Evolutionary conservation across 345 rosid species (phyloP).

Genomic region (Laguncularia racemosa): DNA sequence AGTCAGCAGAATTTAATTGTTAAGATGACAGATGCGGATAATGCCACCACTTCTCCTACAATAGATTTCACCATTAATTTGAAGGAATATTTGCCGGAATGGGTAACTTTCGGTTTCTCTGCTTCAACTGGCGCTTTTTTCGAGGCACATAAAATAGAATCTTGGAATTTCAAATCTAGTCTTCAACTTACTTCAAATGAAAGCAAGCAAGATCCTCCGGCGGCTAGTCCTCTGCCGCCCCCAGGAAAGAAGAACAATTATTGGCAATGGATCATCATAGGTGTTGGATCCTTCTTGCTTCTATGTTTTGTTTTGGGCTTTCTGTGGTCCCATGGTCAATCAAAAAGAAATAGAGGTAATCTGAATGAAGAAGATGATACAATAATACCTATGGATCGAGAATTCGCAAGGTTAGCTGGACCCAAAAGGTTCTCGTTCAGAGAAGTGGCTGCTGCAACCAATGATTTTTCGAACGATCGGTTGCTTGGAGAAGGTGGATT

Average conservation of each 20-base stretch:
- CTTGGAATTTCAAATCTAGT: slow-evolving; percentile 5
- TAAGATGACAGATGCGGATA: not conserved
- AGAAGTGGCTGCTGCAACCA: slow-evolving; percentile 1
- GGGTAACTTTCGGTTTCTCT: slow-evolving; percentile 1
- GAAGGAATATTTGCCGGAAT: slow-evolving; percentile 1
- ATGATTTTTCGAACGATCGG: not conserved
- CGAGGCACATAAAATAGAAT: not conserved
- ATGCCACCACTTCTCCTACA: not conserved
- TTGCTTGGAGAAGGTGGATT: slow-evolving; percentile 4
- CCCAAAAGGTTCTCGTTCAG: not conserved
- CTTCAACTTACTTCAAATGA: not conserved
- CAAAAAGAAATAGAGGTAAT: not conserved
- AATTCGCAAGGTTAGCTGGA: slow-evolving; percentile 1
- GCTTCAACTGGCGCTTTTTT: not conserved
- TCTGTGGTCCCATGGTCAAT: not conserved
- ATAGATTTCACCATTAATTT: not conserved
- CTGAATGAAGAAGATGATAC: not conserved
- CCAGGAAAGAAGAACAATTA: not conserved
- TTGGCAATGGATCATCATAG: not conserved
- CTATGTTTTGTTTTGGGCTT: not conserved
- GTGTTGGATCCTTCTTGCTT: not conserved
- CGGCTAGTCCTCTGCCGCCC: not conserved
- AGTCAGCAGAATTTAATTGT: not conserved
- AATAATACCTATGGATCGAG: not conserved
- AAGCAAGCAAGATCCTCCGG: too few relatives aligned